phyloP scores from a whole-genome alignment of 805 yeast genomes.

The Wickerhamomyces bisporus region DNA sequence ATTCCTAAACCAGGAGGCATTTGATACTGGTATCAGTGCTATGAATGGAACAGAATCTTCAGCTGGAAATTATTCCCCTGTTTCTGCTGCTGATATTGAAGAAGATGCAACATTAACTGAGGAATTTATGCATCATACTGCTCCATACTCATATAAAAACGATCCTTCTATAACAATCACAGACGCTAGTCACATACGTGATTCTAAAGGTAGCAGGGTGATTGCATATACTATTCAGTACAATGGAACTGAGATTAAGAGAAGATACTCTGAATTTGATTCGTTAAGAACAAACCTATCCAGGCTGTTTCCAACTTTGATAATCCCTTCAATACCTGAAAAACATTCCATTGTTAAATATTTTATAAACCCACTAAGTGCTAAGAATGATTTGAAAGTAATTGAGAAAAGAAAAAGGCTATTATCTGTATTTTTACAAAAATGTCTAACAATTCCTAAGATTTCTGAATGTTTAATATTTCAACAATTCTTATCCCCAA shows the following conservation, averaged over 20 bases:
- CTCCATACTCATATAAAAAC: too few species aligned
- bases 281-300: conserved; percentile 64
- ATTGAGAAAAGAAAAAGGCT: conserved; percentile 71
- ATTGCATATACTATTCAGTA: conserved; percentile 74
- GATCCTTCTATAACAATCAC: conserved; percentile 34
- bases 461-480: conserved; percentile 60
- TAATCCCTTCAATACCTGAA: conserved; percentile 94
- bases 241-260: conserved; percentile 48
- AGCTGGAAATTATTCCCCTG: not conserved
- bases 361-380: conserved; percentile 37
- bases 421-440: conserved; percentile 70
- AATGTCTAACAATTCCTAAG: conserved; percentile 56
- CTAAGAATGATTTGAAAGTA: conserved; percentile 36
- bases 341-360: conserved; percentile 59
- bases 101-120: too few species aligned
- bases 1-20: not conserved
- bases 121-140: too few species aligned
- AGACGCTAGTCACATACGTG: conserved; percentile 70
- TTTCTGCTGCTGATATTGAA: too few species aligned
- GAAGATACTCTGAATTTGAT: conserved; percentile 92
- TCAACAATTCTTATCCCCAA: conserved; percentile 78
- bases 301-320: conserved; percentile 70
- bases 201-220: conserved; percentile 54
- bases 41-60: too few species aligned
- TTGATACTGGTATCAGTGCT: too few species aligned